Evolutionary conservation across 1,284 basidiomycete species (phyloP), one percentile per base, ranked within the genome.

Genomic region (Papiliotrema laurentii): DNA sequence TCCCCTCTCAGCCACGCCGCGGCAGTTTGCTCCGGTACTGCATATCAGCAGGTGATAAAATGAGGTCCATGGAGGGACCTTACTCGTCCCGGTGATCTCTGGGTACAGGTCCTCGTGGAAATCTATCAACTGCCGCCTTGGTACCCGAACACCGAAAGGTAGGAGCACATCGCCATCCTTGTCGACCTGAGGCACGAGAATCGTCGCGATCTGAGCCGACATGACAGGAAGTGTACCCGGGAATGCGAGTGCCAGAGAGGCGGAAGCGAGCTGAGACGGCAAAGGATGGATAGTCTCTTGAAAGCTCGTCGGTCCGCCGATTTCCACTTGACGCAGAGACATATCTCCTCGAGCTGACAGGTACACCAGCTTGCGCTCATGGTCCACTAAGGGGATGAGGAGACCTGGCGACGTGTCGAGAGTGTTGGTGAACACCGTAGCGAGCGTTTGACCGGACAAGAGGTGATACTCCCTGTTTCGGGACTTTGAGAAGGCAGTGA

Each of bases 91-190:
- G 0, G 40, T 10, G 13, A 71, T 56, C 9, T 71, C 66, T 10
- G 76, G 76, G 45, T 66, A 76, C 22, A 77, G 56, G 39, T 77
- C 75, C 2, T 58, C 56, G 44, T 76, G 72, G 44, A 71, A 78
- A 51, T 78, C 76, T 38, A 78, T 66, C 39, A 76, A 66, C 47
- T 75, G 74, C 43, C 75, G 54, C 36, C 74, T 60, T 0, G 76
- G 76, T 0, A 76, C 72, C 43, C 61, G 61, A 43, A 76, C 59
- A 0, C 61, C 53, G 0, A 76, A 53, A 0, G 76, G 75, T 2
- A 76, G 22, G 35, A 77, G 51, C 4, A 60, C 46, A 44, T 73
- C 69, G 7, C 69, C 66, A 54, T 70, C 71, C 50, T 68, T 71
- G 49, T 70, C 66, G 39, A 56, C 51, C 4, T 59, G 57, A 9